Evolutionary conservation across 2,329 filamentous ascomycete genomes (phyloP).

Genomic region (Geosmithia morbida): DNA sequence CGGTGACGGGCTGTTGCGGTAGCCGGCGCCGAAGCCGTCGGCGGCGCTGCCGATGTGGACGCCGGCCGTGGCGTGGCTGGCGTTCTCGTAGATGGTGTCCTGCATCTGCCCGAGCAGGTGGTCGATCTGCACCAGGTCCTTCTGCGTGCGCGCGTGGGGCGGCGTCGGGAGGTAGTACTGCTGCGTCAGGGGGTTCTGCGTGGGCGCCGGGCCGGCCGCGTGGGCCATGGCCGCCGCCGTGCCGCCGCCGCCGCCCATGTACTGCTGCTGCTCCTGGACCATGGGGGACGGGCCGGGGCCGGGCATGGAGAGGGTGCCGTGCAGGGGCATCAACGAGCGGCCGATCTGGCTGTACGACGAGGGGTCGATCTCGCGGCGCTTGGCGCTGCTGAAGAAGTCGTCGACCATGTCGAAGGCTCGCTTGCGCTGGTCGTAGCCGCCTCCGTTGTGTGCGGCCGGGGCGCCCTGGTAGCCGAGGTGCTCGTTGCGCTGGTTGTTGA

Average conservation of each 20-base stretch:
- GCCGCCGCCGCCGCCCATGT: background rate
- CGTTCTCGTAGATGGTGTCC: conserved; percentile 87
- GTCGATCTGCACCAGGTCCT: conserved; percentile 85
- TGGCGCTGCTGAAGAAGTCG: conserved; percentile 87
- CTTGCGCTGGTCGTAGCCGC: conserved; percentile 56
- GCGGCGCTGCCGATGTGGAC: conserved; percentile 64
- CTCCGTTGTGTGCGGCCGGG: conserved; percentile 5
- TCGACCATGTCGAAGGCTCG: conserved; percentile 79
- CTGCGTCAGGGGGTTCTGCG: conserved; percentile 43
- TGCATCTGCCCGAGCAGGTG: conserved; percentile 94
- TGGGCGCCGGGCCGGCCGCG: conserved; percentile 36
- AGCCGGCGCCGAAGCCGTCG: conserved; percentile 36
- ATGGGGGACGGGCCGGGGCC: conserved; percentile 19
- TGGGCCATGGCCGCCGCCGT: conserved; percentile 30
- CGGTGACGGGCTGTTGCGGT: conserved; percentile 43
- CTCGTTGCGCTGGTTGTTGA: conserved; percentile 37
- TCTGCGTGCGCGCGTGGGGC: conserved; percentile 79
- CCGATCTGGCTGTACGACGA: conserved; percentile 84
- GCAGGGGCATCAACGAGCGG: conserved; percentile 71
- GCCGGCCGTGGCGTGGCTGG: conserved; percentile 66
- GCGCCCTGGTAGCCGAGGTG: conserved; percentile 47
- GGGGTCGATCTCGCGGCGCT: conserved; percentile 81
- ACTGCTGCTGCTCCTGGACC: conserved; percentile 16
- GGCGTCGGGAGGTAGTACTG: conserved; percentile 81
- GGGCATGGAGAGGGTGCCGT: conserved; percentile 53